Conservation (phyloP, 768 basidiomycete species). For the Tephrocybe rancida region DNA sequence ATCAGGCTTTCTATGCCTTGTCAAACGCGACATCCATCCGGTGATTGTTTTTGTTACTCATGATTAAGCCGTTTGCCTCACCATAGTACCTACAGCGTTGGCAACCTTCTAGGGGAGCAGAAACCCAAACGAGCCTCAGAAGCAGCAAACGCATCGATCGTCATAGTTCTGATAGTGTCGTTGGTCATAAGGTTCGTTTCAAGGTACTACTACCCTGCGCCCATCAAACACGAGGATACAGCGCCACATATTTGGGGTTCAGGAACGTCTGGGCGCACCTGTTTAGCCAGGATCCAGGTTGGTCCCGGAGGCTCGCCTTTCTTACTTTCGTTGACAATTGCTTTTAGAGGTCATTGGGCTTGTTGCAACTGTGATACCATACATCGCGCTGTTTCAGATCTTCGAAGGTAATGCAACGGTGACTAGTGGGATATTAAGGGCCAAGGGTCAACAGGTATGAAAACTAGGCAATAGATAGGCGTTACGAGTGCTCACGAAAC, state of each 20-base stretch:
- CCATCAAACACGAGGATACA: background rate
- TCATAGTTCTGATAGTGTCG: conserved; percentile 63
- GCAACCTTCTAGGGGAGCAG: conserved; percentile 13
- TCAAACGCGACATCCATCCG: conserved; percentile 83
- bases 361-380: conserved; percentile 69
- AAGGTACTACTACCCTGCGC: background rate
- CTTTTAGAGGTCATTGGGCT: conserved; percentile 51
- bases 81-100: conserved; percentile 6
- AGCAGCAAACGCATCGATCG: conserved; percentile 53
- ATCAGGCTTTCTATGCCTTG: conserved; percentile 80
- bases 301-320: too few species aligned
- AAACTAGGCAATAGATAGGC: background rate
- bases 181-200: conserved; percentile 54
- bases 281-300: conserved; percentile 69
- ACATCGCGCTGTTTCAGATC: conserved; percentile 79
- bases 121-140: conserved; percentile 10
- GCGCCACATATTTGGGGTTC: conserved; percentile 39
- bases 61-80: background rate
- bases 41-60: conserved; percentile 32
- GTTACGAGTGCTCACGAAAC: background rate
- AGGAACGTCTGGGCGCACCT: conserved; percentile 68
- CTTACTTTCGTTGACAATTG: background rate
- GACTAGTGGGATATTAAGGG: conserved; percentile 75
- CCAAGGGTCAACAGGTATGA: conserved; percentile 73
- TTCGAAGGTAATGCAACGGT: conserved; percentile 76